phyloP scores from a whole-genome alignment of 306 rosid genomes.

The Rosa rugosa region DNA sequence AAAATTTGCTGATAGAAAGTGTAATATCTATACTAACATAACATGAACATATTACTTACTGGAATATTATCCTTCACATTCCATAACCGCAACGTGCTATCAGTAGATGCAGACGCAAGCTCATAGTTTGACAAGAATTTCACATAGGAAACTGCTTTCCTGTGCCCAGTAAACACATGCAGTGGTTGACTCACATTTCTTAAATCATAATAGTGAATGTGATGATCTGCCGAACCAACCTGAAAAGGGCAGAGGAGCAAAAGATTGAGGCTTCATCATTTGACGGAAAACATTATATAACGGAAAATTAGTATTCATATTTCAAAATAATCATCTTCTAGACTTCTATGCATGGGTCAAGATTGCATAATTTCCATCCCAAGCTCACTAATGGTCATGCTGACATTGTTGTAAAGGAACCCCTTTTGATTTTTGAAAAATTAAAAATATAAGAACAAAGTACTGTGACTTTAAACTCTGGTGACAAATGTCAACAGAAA shows the following conservation, averaged over 20 bases:
- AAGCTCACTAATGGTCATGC: neutral
- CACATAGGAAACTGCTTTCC: slow-evolving; percentile 89
- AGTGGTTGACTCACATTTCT: slow-evolving; percentile 81
- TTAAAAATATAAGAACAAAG: neutral
- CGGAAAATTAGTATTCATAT: neutral
- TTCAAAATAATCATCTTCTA: neutral
- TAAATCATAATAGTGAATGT: slow-evolving; percentile 92
- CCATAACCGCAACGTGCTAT: slow-evolving; percentile 90
- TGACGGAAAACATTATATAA: neutral
- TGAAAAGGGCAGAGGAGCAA: slow-evolving; percentile 31
- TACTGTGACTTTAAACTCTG: neutral
- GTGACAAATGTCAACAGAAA: neutral
- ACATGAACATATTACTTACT: slow-evolving; percentile 47
- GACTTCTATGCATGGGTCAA: neutral
- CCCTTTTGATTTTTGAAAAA: neutral
- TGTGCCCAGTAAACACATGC: slow-evolving; percentile 88
- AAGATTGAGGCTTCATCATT: neutral
- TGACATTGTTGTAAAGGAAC: neutral
- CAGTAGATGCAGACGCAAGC: slow-evolving; percentile 97
- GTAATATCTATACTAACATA: neutral
- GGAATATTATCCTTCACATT: slow-evolving; percentile 82
- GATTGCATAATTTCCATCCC: slow-evolving; percentile 2
- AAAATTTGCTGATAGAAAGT: neutral
- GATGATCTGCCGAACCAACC: slow-evolving; percentile 99
- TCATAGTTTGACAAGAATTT: slow-evolving; percentile 85